Percentiles rank a stretch among this genome's conserved stretches.
Conservation (phyloP, 192 early-diverging fungal species). For the Dimargaris xerosporica region DNA sequence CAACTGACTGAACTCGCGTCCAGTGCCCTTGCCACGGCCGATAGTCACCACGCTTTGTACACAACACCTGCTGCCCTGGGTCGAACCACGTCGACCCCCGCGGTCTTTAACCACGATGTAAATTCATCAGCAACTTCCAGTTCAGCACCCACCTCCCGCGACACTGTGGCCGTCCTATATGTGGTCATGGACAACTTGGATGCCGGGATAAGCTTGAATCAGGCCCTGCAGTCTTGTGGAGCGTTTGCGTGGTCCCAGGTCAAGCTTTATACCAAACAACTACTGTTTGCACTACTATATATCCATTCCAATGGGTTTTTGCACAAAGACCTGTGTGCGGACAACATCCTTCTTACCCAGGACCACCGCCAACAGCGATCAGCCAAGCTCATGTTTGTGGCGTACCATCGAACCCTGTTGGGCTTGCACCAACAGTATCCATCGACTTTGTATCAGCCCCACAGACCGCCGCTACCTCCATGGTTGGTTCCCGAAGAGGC, state of each 20-base stretch:
- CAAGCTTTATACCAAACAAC: constrained; percentile 46
- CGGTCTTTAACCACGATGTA: constrained; percentile 22
- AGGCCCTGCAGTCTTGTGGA: constrained; percentile 49
- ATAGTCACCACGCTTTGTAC: background rate
- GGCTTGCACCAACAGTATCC: constrained; percentile 24
- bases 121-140: too few relatives aligned
- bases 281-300: constrained; percentile 42
- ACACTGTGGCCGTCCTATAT: constrained; percentile 17
- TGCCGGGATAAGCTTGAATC: constrained; percentile 35
- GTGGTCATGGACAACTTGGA: constrained; percentile 33
- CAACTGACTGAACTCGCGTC: background rate
- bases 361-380: constrained; percentile 17
- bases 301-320: constrained; percentile 50
- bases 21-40: background rate
- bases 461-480: too few relatives aligned
- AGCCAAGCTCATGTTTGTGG: constrained; percentile 46
- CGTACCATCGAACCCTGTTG: constrained; percentile 43
- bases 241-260: constrained; percentile 34
- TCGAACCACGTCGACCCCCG: constrained; percentile 18
- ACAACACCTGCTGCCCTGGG: constrained; percentile 12
- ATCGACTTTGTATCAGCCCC: too few relatives aligned
- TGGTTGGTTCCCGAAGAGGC: too few relatives aligned
- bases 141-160: too few relatives aligned
- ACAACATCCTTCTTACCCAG: constrained; percentile 21
- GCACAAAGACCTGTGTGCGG: constrained; percentile 33